These are phyloP conservation scores for Mortierella sp. DNA, from an alignment of 371 early-diverging fungal species.

Conservation along the genomic window DNA sequence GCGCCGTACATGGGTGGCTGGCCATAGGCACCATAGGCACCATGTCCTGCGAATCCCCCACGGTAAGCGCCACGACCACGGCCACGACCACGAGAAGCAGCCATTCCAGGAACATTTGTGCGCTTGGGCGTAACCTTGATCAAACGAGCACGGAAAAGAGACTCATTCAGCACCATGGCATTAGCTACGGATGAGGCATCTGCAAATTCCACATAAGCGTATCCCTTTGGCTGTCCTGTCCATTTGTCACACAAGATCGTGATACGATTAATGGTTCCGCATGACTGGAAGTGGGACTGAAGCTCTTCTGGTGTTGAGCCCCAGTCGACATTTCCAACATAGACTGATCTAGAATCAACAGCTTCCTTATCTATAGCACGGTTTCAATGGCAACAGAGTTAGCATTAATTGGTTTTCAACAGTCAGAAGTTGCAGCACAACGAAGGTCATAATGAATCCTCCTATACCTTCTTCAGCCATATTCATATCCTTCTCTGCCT, in stretches of 20 bases:
- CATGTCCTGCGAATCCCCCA: conserved; percentile 69
- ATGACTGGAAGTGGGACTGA: conserved; percentile 95
- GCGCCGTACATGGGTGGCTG: conserved; percentile 64
- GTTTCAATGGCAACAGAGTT: too few relatives aligned
- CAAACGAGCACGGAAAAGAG: conserved; percentile 88
- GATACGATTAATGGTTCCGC: conserved; percentile 97
- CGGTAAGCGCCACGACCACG: conserved; percentile 79
- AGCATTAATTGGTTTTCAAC: background rate
- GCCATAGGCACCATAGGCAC: conserved; percentile 55
- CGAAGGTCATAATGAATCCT: background rate
- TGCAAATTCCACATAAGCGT: conserved; percentile 98
- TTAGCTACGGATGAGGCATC: conserved; percentile 86
- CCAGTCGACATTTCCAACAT: conserved; percentile 98
- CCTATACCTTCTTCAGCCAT: conserved; percentile 70
- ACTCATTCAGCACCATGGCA: conserved; percentile 91
- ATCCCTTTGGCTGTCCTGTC: conserved; percentile 98
- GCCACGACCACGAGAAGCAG: conserved; percentile 74
- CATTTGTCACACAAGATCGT: conserved; percentile 96
- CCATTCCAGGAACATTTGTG: conserved; percentile 94
- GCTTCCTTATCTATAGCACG: conserved; percentile 78
- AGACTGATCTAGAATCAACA: conserved; percentile 92
- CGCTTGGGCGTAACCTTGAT: conserved; percentile 95
- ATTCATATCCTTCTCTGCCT: conserved; percentile 86
- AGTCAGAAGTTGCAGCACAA: background rate
- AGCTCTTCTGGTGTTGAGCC: conserved; percentile 95